Base-by-base conservation (phyloP, 169 alveolate genomes). In the Plasmodium berghei region DNA sequence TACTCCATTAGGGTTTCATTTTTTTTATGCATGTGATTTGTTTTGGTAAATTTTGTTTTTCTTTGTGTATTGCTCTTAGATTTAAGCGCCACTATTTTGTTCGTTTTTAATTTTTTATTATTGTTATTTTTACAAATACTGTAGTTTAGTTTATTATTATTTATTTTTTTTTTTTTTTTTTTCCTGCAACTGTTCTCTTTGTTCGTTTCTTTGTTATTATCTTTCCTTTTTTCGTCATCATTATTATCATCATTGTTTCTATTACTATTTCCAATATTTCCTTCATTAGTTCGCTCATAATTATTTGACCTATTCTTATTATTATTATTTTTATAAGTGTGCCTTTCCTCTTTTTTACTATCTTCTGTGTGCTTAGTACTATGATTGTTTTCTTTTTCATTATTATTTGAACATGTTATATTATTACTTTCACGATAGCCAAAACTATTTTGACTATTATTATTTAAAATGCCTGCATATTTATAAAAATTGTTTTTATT, bases 91-190 rank as follows among this genome's bases (percentile, higher is more conserved):
- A 34, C 42, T 4, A 1, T 4, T 3, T 34, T 34, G 1, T 34
- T 34, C 8, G 42, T 3, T 34, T 34, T 34, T 34, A 34, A 34
- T 34, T 34, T 34, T 34, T 34, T 34, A 34, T 34, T 34, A 34
- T 34, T 34, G 42, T 34, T 34, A 34, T 34, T 34, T 34, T 34
- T 34, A 34, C 42, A 34, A 34, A 34, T 34, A 34, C 42, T 34
- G 42, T 34, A 4, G 42, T 34, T 34, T 34, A 14, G 22, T 42
- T 20, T 24, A 73, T 24, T 49, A 24, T 42, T 24, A 72, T 20
- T 52, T n/a, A 40, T 48, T 8, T 16, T 45, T n/a, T 16, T 42
- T 40, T 58, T 73, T n/a, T 73, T 59, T 59, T 73, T 59, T 24
- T 12, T 40, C 9, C 9, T 40, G 14, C 10, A 48, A 16, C 14